phyloP scores from a whole-genome alignment of 2,329 filamentous ascomycete species.

The Cephalotrichum gorgonifer region DNA sequence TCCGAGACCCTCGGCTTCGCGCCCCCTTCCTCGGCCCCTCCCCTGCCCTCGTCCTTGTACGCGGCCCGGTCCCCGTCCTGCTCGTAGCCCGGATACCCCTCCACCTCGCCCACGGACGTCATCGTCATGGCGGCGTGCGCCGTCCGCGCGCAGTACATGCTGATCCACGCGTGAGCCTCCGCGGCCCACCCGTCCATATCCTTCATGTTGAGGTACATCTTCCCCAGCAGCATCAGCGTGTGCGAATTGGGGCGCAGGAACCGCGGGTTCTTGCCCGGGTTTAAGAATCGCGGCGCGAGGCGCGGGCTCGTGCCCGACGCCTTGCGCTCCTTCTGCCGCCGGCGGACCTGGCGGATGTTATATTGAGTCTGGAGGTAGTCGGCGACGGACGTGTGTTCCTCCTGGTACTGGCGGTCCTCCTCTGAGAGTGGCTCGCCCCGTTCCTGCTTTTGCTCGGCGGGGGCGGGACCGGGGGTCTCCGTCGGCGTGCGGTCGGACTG shows the following conservation, averaged over 20 bases:
- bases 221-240: not conserved
- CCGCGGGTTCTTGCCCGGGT: conserved; percentile 2
- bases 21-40: not conserved
- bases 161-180: not conserved
- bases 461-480: not conserved
- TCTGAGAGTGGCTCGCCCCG: not conserved
- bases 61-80: not conserved
- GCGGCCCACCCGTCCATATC: not conserved
- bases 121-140: not conserved
- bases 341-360: not conserved
- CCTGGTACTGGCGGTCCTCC: not conserved
- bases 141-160: not conserved
- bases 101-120: not conserved
- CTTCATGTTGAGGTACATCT: not conserved
- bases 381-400: not conserved
- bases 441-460: no score
- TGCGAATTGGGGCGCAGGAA: conserved; percentile 4
- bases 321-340: conserved; percentile 1
- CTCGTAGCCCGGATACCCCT: not conserved
- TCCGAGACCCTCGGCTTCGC: not conserved
- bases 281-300: not conserved
- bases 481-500: no score
- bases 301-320: not conserved
- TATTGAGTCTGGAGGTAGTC: not conserved
- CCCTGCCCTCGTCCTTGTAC: not conserved